Evolutionary conservation across 805 yeast species (phyloP).

Genomic region (Cyberlindnera mrakii): DNA sequence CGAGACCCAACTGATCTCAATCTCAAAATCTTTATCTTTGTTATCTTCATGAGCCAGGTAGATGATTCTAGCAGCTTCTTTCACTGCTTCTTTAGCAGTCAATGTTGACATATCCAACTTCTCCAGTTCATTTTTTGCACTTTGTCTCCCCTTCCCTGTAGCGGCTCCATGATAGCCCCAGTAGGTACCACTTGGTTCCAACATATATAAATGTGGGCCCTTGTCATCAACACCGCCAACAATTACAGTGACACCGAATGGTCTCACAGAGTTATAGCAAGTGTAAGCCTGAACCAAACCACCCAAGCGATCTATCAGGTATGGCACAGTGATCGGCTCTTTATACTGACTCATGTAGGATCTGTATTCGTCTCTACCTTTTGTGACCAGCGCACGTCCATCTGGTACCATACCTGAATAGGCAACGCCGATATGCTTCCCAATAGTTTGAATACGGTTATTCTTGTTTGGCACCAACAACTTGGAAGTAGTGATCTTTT

Average conservation of each 20-base stretch:
- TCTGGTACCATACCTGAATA: conserved; percentile 96
- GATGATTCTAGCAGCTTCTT: conserved; percentile 89
- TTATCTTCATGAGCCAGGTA: conserved; percentile 95
- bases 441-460: conserved; percentile 87
- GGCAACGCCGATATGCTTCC: conserved; percentile 88
- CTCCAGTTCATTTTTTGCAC: conserved; percentile 95
- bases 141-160: conserved; percentile 96
- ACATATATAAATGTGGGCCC: conserved; percentile 91
- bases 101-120: conserved; percentile 68
- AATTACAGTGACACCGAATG: conserved; percentile 90
- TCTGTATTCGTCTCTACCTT: conserved; percentile 89
- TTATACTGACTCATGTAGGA: conserved; percentile 73
- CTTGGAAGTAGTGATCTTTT: conserved; percentile 82
- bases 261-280: conserved; percentile 93
- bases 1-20: conserved; percentile 89
- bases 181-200: conserved; percentile 93
- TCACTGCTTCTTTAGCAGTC: conserved; percentile 76
- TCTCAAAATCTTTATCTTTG: conserved; percentile 94
- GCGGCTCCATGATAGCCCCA: conserved; percentile 99
- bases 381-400: conserved; percentile 86
- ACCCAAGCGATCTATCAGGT: conserved; percentile 82
- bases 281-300: conserved; percentile 93
- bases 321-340: conserved; percentile 70
- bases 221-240: conserved; percentile 89
- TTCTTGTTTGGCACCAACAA: conserved; percentile 85